Base-by-base conservation (phyloP, 345 rosid species). In the Citrus hindsii region DNA sequence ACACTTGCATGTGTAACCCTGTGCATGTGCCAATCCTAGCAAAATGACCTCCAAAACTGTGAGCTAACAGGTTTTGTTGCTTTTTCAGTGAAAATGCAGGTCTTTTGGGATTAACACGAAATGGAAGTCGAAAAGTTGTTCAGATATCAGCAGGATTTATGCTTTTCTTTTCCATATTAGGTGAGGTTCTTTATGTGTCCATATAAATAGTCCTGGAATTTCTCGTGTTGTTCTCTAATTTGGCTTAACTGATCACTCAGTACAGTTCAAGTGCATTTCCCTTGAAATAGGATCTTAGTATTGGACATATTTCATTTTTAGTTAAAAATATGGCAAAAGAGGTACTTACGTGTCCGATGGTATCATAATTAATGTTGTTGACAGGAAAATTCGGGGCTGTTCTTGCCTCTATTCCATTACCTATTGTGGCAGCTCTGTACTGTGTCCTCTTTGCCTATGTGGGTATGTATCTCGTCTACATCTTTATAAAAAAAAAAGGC, bases 301-400 rank as follows among this genome's bases (percentile, higher is more conserved):
- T 9, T 35, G 73, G 8, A 19, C 66, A 42, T 48, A n/a, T 46
- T 42, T 42, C 40, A 19, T 69, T 67, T 66, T 18, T 48, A 4
- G 10, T 63, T 30, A 35, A 27, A 32, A 9, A 59, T 27, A 18
- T 25, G 33, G 48, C 35, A 48, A 51, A 60, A 48, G 7, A n/a
- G 51, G 8, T 9, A 27, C 22, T 55, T 53, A 38, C 51, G 60
- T 24, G n/a, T 74, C 67, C 77, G 33, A 74, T 24, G 32, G 13
- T 63, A 60, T 42, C 46, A 60, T 37, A 19, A 27, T 74, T 67
- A 55, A 48, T 62, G 63, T 67, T 58, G 61, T 61, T 80, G 71
- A 78, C 90, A 95, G 98, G 98, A 65, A 93, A 94, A 86, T 94
- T 92, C 25, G 95, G 99, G n/a, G 95, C 98, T 46, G 83, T 96